Evolutionary conservation across 257 asterid genomes (phyloP).

Genomic region (Solanum rostratum): DNA sequence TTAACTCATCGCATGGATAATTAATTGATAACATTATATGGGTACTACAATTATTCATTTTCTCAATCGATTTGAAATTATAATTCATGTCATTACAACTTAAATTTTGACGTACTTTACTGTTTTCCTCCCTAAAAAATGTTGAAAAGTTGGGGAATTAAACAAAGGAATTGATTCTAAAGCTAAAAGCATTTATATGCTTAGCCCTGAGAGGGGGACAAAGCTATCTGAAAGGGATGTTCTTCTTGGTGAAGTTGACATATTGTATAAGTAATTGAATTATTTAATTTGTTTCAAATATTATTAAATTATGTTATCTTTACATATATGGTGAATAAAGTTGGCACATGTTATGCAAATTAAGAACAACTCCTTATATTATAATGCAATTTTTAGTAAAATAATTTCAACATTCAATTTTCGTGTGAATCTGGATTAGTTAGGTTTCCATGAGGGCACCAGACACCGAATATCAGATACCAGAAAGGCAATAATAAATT

Average conservation of each 20-base stretch:
- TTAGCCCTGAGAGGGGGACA: neutral
- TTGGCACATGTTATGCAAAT: neutral
- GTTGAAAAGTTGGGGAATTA: neutral
- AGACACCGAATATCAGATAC: no score
- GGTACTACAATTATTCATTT: neutral
- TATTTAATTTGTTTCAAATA: neutral
- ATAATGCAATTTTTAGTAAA: neutral
- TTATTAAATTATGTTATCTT: neutral
- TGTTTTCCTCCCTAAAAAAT: neutral
- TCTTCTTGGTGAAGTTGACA: neutral
- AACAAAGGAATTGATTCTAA: neutral
- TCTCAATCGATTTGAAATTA: neutral
- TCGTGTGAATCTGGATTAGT: no score
- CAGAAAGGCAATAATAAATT: no score
- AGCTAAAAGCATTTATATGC: neutral
- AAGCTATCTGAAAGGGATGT: neutral
- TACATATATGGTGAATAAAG: neutral
- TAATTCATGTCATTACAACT: neutral
- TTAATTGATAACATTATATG: neutral
- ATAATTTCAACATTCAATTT: neutral
- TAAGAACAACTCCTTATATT: neutral
- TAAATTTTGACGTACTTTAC: neutral
- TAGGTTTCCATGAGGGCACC: no score
- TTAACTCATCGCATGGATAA: neutral
- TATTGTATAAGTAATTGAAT: neutral